A percentile compares a stretch with the other conserved stretches of the same genome.
Conservation (phyloP, 495 filamentous ascomycete species). For the Aspergillus hancockii region DNA sequence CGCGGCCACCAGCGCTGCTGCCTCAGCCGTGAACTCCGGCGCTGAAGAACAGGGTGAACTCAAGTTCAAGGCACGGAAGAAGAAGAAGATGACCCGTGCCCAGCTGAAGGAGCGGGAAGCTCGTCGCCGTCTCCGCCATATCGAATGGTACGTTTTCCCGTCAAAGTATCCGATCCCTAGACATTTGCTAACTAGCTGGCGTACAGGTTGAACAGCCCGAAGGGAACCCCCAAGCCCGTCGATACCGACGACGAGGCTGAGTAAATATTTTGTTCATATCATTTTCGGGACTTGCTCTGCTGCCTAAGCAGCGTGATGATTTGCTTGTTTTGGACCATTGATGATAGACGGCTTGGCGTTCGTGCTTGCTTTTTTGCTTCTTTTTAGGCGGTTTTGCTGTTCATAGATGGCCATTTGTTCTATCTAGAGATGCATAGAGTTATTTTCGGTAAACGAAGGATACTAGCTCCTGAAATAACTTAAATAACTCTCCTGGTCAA, state of each 20-base stretch:
- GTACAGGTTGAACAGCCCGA: constrained; percentile 50
- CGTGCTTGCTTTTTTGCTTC: not conserved
- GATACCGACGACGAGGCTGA: constrained; percentile 78
- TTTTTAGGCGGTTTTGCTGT: not conserved
- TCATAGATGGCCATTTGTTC: not conserved
- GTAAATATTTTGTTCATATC: constrained; percentile 8
- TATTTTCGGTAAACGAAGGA: not conserved
- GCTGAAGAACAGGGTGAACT: constrained; percentile 78
- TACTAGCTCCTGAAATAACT: too few relatives aligned
- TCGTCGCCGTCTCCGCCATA: constrained; percentile 83
- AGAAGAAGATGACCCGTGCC: constrained; percentile 98
- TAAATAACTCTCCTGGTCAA: too few relatives aligned
- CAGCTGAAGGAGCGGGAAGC: constrained; percentile 93
- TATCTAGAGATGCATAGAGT: not conserved
- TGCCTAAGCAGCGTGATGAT: constrained; percentile 1
- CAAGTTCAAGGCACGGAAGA: constrained; percentile 93
- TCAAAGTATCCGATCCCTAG: not conserved
- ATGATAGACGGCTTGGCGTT: constrained; percentile 5
- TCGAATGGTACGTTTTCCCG: constrained; percentile 69
- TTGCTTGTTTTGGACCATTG: not conserved
- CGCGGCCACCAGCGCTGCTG: constrained; percentile 59
- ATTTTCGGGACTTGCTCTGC: not conserved
- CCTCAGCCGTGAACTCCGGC: constrained; percentile 79
- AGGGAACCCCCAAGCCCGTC: constrained; percentile 74
- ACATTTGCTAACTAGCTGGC: constrained; percentile 25